These are phyloP conservation scores for Biscutella laevigata DNA, from an alignment of 441 rosid species.

Conservation along the genomic window DNA sequence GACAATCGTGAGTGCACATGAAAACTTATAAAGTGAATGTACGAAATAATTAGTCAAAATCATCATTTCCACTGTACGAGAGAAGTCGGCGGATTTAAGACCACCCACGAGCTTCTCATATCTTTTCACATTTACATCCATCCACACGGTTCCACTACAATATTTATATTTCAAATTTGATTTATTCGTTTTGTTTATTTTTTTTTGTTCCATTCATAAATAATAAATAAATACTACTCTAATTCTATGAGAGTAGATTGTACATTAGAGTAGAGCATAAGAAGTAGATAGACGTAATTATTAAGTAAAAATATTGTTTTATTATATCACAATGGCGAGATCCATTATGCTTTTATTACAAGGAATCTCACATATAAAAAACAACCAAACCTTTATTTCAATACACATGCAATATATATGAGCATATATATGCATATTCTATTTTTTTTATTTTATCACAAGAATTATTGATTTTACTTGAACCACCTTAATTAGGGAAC, in stretches of 20 bases:
- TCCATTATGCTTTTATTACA: constrained; percentile 23
- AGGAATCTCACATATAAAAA: constrained; percentile 9
- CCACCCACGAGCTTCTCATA: constrained; percentile 18
- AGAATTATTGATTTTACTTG: constrained; percentile 17
- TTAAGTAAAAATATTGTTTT: background rate
- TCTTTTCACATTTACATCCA: constrained; percentile 1
- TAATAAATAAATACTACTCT: no score
- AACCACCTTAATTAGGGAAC: constrained; percentile 7
- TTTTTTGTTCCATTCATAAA: no score
- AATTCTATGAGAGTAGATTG: background rate
- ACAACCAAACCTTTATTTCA: constrained; percentile 18
- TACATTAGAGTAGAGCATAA: background rate
- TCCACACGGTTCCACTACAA: background rate
- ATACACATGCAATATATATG: constrained; percentile 7
- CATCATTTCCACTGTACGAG: background rate
- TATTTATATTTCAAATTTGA: background rate
- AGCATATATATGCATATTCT: constrained; percentile 14
- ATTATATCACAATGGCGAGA: constrained; percentile 12
- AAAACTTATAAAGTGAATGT: constrained; percentile 12
- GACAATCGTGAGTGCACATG: constrained; percentile 26
- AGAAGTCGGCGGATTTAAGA: constrained; percentile 24
- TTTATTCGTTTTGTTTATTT: background rate
- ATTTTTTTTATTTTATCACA: constrained; percentile 20
- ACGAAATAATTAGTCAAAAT: constrained; percentile 11
- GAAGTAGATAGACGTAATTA: background rate